Conservation (phyloP, 306 rosid species). For the Quercus variabilis region DNA sequence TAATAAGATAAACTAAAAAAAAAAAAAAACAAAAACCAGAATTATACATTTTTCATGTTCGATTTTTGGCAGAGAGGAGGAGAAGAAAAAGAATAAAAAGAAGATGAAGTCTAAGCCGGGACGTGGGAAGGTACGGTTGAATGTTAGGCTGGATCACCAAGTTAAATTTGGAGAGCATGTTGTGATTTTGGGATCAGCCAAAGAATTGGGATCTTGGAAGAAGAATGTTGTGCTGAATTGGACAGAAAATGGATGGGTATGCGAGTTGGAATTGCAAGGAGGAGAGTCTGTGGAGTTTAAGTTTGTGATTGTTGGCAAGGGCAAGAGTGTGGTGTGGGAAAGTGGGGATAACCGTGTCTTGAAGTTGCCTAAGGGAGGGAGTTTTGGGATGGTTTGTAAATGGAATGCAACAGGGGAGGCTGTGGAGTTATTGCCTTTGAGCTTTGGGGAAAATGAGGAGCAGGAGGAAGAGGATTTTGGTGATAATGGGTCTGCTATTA, state of each 20-base stretch:
- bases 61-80: constrained; percentile 38
- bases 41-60: too few species aligned
- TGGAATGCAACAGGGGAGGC: constrained; percentile 57
- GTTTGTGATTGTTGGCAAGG: constrained; percentile 43
- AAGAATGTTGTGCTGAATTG: constrained; percentile 55
- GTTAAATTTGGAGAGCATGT: constrained; percentile 80
- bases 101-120: constrained; percentile 23
- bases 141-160: constrained; percentile 66
- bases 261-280: constrained; percentile 47
- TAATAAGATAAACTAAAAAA: too few species aligned
- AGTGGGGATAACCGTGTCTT: constrained; percentile 61
- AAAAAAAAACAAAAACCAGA: too few species aligned
- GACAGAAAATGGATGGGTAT: constrained; percentile 82
- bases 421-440: constrained; percentile 44
- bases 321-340: constrained; percentile 63
- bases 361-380: constrained; percentile 53
- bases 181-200: constrained; percentile 63
- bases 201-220: constrained; percentile 85
- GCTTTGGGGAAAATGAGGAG: constrained; percentile 3
- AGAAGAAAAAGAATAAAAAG: constrained; percentile 4
- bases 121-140: constrained; percentile 41
- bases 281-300: constrained; percentile 53
- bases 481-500: constrained; percentile 26
- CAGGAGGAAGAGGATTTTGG: constrained; percentile 6
- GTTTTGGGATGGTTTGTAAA: constrained; percentile 47